A percentile compares a stretch with the other conserved stretches of the same genome.
Conservation (phyloP, 805 yeast genomes). For the Saturnispora halmiae region DNA sequence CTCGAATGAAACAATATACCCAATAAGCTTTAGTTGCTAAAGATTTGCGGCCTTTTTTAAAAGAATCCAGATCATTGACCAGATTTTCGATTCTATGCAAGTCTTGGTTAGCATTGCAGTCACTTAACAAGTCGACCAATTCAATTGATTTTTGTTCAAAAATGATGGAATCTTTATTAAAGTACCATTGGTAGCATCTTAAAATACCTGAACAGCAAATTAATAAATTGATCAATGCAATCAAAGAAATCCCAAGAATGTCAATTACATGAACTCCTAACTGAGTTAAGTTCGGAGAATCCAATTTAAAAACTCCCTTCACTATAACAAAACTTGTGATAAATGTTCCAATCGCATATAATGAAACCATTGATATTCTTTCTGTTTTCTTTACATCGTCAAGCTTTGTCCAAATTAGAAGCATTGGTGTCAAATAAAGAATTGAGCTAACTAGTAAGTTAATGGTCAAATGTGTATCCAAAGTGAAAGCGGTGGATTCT, state of each 20-base stretch:
- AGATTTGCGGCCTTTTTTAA: not conserved
- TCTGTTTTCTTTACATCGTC: not conserved
- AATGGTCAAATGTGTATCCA: not conserved
- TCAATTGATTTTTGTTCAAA: not conserved
- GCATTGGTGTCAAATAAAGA: conserved; percentile 1
- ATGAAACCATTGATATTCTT: not conserved
- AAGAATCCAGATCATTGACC: not conserved
- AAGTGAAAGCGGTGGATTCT: not conserved
- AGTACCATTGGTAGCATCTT: not conserved
- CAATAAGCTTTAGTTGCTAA: conserved; percentile 1
- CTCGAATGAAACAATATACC: conserved; percentile 7
- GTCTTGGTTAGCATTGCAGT: not conserved
- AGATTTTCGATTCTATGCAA: not conserved
- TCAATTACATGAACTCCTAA: conserved; percentile 6
- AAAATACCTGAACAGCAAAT: conserved; percentile 1
- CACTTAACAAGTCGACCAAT: not conserved
- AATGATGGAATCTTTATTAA: not conserved
- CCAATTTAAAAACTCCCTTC: not conserved
- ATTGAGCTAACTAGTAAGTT: not conserved
- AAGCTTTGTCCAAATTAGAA: not conserved
- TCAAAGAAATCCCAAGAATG: conserved; percentile 1
- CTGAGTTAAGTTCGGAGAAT: not conserved
- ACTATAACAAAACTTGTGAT: not conserved
- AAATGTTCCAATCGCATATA: conserved; percentile 1
- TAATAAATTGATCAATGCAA: conserved; percentile 5